phyloP scores from a whole-genome alignment of 2,329 filamentous ascomycete species.

The Xenoacremonium recifei region DNA sequence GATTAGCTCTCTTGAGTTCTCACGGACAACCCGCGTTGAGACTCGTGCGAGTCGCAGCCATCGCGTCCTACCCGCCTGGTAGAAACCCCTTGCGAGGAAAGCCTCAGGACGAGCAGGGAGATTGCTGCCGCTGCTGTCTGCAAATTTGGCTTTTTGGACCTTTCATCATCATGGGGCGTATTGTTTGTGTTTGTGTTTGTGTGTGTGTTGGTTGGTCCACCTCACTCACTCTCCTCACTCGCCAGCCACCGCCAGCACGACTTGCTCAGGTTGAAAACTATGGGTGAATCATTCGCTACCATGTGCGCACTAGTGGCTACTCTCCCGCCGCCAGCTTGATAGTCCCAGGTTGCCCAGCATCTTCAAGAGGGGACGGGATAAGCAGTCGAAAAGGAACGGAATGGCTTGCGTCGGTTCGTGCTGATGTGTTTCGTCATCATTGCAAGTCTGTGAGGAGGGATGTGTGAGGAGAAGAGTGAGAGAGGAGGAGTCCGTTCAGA shows the following conservation, averaged over 20 bases:
- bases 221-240: conserved; percentile 1
- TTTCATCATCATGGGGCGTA: conserved; percentile 50
- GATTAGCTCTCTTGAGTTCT: conserved; percentile 58
- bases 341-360: too few relatives aligned
- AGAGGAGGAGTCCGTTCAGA: conserved; percentile 39
- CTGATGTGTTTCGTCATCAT: conserved; percentile 33
- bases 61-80: too few relatives aligned
- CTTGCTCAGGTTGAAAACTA: conserved; percentile 57
- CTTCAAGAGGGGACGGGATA: too few relatives aligned
- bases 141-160: conserved; percentile 60
- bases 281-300: conserved; percentile 37
- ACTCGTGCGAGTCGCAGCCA: conserved; percentile 6
- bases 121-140: conserved; percentile 41
- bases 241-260: conserved; percentile 19
- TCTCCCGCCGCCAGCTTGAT: too few relatives aligned
- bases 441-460: conserved; percentile 29
- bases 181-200: too few relatives aligned
- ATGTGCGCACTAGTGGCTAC: too few relatives aligned
- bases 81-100: too few relatives aligned
- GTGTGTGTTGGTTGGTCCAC: too few relatives aligned
- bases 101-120: conserved; percentile 9
- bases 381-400: background rate
- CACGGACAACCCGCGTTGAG: conserved; percentile 44
- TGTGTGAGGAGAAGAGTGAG: conserved; percentile 1
- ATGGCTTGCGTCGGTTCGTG: conserved; percentile 16